Evolutionary conservation across 164 flowering plant species (phyloP).

Genomic region (grape (Vitis vinifera)): DNA sequence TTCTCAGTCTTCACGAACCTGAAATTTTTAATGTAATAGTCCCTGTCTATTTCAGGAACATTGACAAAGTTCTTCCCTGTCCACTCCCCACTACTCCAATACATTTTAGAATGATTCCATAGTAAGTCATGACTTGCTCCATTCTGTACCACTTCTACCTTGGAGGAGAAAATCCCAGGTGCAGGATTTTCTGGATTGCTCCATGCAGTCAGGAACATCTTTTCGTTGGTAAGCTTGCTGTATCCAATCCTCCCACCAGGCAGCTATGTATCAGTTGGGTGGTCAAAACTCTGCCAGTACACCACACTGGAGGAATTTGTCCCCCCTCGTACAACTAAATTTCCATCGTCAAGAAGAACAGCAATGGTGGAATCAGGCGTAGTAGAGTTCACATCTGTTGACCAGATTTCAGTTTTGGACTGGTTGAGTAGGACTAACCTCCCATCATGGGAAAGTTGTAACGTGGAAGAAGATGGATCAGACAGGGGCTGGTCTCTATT

Average conservation of each 20-base stretch:
- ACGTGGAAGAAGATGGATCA: conserved; percentile 1
- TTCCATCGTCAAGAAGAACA: conserved; percentile 29
- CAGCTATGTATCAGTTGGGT: conserved; percentile 20
- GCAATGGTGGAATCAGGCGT: conserved; percentile 12
- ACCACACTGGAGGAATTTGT: background rate
- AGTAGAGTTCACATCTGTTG: conserved; percentile 15
- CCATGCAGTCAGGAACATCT: conserved; percentile 12
- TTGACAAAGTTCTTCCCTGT: conserved; percentile 8
- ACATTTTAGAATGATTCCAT: conserved; percentile 8
- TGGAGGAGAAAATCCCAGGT: conserved; percentile 15
- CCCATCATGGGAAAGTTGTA: conserved; percentile 20
- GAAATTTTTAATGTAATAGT: conserved; percentile 1
- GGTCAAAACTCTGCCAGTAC: conserved; percentile 25
- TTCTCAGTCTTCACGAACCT: conserved; percentile 1
- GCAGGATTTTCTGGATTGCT: conserved; percentile 17
- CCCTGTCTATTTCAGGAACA: background rate
- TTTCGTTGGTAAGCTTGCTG: conserved; percentile 2
- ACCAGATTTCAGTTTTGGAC: conserved; percentile 25
- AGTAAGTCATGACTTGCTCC: conserved; percentile 5
- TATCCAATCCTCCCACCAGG: conserved; percentile 22
- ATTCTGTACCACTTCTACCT: background rate
- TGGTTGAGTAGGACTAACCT: conserved; percentile 18
- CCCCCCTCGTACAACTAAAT: conserved; percentile 26
- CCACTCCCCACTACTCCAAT: conserved; percentile 19
- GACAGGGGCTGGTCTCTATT: conserved; percentile 20